phyloP scores from a whole-genome alignment of 305 asterid genomes.

The Stenogyne calaminthoides region DNA sequence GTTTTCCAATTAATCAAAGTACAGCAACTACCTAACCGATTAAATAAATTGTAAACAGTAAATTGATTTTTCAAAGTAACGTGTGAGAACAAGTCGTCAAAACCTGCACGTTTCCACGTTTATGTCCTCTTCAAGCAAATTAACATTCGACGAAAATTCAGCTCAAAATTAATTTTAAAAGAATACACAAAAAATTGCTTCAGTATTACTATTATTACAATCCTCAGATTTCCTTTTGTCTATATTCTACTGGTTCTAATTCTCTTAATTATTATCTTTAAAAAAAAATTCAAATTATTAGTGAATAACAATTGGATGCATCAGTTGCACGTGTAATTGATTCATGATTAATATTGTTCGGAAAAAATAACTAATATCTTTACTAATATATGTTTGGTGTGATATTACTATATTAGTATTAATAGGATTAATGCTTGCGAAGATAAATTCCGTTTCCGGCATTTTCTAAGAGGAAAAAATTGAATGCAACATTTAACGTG shows the following conservation, averaged over 20 bases:
- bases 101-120: conserved; percentile 42
- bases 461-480: no score
- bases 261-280: neutral
- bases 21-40: neutral
- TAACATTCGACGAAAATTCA: neutral
- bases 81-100: conserved; percentile 39
- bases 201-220: neutral
- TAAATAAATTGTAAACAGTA: neutral
- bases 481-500: no score
- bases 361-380: no score
- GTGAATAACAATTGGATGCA: neutral
- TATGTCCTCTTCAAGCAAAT: conserved; percentile 25
- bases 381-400: no score
- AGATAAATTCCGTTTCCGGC: no score
- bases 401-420: no score
- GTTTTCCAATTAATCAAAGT: conserved; percentile 1
- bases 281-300: neutral
- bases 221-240: neutral
- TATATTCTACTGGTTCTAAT: neutral
- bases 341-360: no score
- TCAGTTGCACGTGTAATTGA: no score
- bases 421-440: no score
- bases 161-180: neutral
- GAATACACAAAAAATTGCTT: neutral
- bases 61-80: conserved; percentile 15